Evolutionary conservation across 805 yeast genomes (phyloP).

Genomic region (Candida orba): DNA sequence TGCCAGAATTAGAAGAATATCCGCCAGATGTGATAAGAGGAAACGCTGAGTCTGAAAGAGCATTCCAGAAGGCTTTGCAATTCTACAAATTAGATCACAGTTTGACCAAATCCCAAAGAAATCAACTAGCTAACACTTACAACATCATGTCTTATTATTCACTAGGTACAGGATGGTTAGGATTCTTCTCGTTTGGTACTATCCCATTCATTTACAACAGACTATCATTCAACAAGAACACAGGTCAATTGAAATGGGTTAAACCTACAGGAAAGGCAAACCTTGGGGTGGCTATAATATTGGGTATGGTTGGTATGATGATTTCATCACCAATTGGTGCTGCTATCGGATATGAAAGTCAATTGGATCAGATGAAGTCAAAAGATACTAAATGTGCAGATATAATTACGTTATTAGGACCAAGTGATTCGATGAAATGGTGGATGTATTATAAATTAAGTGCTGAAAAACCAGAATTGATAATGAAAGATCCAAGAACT

Average conservation of each 20-base stretch:
- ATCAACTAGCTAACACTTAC: slow-evolving; percentile 32
- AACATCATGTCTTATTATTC: slow-evolving; percentile 29
- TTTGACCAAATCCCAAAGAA: slow-evolving; percentile 35
- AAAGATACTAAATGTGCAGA: slow-evolving; percentile 28
- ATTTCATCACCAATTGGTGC: slow-evolving; percentile 28
- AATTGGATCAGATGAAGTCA: slow-evolving; percentile 25
- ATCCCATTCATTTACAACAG: slow-evolving; percentile 35
- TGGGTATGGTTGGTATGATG: slow-evolving; percentile 35
- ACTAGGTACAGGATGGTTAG: slow-evolving; percentile 32
- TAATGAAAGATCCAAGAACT: slow-evolving; percentile 49
- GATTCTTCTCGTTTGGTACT: slow-evolving; percentile 34
- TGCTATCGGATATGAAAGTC: slow-evolving; percentile 25
- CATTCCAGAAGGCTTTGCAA: slow-evolving; percentile 35
- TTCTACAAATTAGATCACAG: slow-evolving; percentile 44
- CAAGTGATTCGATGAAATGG: slow-evolving; percentile 35
- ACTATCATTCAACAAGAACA: slow-evolving; percentile 10
- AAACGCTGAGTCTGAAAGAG: slow-evolving; percentile 12
- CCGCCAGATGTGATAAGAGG: slow-evolving; percentile 3
- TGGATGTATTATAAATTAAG: slow-evolving; percentile 46
- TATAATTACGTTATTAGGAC: slow-evolving; percentile 23
- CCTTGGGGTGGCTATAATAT: slow-evolving; percentile 33
- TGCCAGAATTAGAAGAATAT: neutral
- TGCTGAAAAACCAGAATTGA: slow-evolving; percentile 40
- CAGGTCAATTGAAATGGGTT: slow-evolving; percentile 19
- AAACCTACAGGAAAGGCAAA: slow-evolving; percentile 28